A percentile compares a stretch with the other conserved stretches of the same genome.
Evolutionary conservation across 805 yeast species (phyloP).

Genomic region (Yamadazyma sp.): DNA sequence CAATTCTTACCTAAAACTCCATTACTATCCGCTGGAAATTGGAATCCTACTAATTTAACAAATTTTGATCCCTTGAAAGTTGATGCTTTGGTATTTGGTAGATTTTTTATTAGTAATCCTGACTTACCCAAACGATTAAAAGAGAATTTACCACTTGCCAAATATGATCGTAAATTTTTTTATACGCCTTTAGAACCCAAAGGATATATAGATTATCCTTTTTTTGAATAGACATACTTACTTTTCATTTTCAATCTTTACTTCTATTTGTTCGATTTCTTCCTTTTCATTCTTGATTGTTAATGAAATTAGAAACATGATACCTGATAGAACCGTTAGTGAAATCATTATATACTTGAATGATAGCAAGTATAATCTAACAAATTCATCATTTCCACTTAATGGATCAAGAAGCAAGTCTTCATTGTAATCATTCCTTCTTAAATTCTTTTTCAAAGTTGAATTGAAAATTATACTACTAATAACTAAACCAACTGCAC

Average conservation of each 20-base stretch:
- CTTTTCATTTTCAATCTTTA: neutral
- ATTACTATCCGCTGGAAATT: conserved; percentile 14
- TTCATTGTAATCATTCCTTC: neutral
- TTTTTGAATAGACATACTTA: neutral
- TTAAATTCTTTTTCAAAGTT: conserved; percentile 4
- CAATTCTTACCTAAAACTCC: conserved; percentile 8
- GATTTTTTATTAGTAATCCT: conserved; percentile 8
- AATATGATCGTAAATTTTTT: conserved; percentile 9
- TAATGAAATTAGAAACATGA: conserved; percentile 10
- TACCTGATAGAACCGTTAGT: conserved; percentile 10
- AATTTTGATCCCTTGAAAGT: conserved; percentile 1
- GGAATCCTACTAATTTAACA: conserved; percentile 8
- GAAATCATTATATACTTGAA: conserved; percentile 8
- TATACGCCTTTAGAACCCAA: conserved; percentile 6
- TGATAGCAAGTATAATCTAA: conserved; percentile 3
- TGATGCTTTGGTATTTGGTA: conserved; percentile 7
- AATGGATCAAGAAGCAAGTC: neutral
- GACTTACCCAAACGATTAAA: conserved; percentile 6
- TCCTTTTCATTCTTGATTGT: conserved; percentile 5
- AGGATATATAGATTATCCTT: conserved; percentile 9
- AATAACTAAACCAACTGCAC: conserved; percentile 31
- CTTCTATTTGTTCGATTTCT: too few relatives aligned
- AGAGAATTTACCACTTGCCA: neutral
- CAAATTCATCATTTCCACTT: neutral
- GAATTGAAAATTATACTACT: conserved; percentile 10